Percentiles rank a stretch among this genome's conserved stretches.
Evolutionary conservation across 345 rosid species (phyloP).

Genomic region (Gynandropsis gynandra): DNA sequence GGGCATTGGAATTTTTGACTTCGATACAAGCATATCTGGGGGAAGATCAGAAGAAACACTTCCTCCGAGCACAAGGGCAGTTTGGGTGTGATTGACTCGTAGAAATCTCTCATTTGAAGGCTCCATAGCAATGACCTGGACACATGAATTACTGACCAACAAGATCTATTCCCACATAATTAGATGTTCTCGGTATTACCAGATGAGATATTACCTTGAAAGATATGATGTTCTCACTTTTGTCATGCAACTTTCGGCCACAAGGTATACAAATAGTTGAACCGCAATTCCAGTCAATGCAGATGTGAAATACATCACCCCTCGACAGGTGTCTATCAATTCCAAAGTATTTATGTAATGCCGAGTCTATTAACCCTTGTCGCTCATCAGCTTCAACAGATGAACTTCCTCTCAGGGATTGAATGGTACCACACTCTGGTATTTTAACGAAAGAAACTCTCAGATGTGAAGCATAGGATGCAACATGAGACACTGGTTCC

Average conservation of each 20-base stretch:
- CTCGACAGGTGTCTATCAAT: conserved; percentile 62
- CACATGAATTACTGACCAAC: conserved; percentile 25
- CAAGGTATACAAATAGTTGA: conserved; percentile 68
- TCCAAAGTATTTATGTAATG: conserved; percentile 66
- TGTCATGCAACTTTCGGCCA: conserved; percentile 37
- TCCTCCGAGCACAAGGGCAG: conserved; percentile 95
- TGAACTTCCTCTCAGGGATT: conserved; percentile 50
- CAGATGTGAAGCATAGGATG: conserved; percentile 80
- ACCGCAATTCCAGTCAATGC: conserved; percentile 66
- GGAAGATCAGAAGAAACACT: conserved; percentile 70
- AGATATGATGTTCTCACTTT: conserved; percentile 38
- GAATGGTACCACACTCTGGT: conserved; percentile 83
- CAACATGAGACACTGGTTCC: conserved; percentile 42
- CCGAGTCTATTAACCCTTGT: conserved; percentile 74
- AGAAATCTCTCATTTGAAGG: conserved; percentile 74
- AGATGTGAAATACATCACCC: conserved; percentile 69
- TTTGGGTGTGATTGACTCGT: conserved; percentile 60
- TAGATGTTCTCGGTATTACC: conserved; percentile 4
- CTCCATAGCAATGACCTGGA: conserved; percentile 85
- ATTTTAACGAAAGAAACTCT: conserved; percentile 81
- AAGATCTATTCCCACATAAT: conserved; percentile 12
- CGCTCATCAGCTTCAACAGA: conserved; percentile 72
- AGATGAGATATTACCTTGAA: conserved; percentile 55
- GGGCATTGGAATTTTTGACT: conserved; percentile 44
- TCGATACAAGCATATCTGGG: conserved; percentile 53